These are phyloP conservation scores for Saccharomyces kudriavzevii DNA, from an alignment of 805 yeast genomes.

Conservation along the genomic window DNA sequence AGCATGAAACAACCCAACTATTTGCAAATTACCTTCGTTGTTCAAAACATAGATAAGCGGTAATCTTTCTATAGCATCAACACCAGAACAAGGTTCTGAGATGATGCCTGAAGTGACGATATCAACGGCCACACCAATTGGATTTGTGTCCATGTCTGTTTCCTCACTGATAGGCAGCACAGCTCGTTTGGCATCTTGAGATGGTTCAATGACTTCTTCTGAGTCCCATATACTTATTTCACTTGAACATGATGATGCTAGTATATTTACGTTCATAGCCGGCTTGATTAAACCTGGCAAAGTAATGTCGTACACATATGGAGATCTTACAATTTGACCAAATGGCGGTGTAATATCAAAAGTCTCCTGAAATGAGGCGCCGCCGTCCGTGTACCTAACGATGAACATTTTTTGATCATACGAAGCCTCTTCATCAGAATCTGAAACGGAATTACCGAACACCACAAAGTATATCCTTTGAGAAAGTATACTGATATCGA, in stretches of 20 bases:
- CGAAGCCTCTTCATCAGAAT: constrained; percentile 15
- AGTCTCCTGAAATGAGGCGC: constrained; percentile 25
- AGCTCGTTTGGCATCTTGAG: constrained; percentile 67
- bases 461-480: constrained; percentile 19
- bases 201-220: constrained; percentile 35
- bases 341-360: constrained; percentile 46
- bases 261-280: constrained; percentile 32
- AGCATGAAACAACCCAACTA: constrained; percentile 59
- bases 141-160: constrained; percentile 58
- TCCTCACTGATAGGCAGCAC: constrained; percentile 62
- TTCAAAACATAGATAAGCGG: constrained; percentile 61
- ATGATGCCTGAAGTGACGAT: constrained; percentile 38
- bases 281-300: constrained; percentile 36
- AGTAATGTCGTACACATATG: constrained; percentile 37
- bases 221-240: constrained; percentile 47
- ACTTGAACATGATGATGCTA: constrained; percentile 57
- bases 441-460: constrained; percentile 24
- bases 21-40: constrained; percentile 51
- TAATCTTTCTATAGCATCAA: constrained; percentile 50
- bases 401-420: constrained; percentile 26
- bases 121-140: constrained; percentile 65
- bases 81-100: constrained; percentile 46
- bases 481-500: constrained; percentile 17
- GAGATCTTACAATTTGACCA: constrained; percentile 41
- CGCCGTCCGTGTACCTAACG: constrained; percentile 5